These are phyloP conservation scores for Penicillium sp. DNA, from an alignment of 2,329 filamentous ascomycete species.

Conservation along the genomic window DNA sequence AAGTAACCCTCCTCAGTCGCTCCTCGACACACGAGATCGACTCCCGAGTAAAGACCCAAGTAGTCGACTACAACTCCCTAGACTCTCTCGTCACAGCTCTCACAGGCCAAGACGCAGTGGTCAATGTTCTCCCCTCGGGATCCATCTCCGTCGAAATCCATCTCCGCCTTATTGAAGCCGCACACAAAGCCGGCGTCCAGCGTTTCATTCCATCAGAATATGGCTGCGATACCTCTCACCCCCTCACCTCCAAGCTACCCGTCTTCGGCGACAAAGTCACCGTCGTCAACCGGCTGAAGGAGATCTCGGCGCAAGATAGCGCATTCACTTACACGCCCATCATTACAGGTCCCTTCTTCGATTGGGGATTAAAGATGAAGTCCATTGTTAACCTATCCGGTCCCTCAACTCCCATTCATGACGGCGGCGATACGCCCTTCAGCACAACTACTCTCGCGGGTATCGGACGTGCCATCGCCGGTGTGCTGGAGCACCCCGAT, in stretches of 20 bases:
- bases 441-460: conserved; percentile 50
- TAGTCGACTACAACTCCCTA: conserved; percentile 10
- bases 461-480: conserved; percentile 51
- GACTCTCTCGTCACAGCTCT: conserved; percentile 22
- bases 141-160: conserved; percentile 5
- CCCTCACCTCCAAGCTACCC: conserved; percentile 24
- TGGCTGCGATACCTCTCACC: conserved; percentile 32
- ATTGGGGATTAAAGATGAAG: conserved; percentile 31
- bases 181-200: conserved; percentile 29
- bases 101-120: conserved; percentile 29
- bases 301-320: conserved; percentile 15
- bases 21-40: conserved; percentile 6
- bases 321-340: conserved; percentile 34
- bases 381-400: conserved; percentile 49
- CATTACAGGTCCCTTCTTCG: conserved; percentile 35
- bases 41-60: conserved; percentile 3
- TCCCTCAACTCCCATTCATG: conserved; percentile 42
- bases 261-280: conserved; percentile 34
- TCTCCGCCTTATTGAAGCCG: conserved; percentile 30
- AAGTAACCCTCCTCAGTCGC: conserved; percentile 11
- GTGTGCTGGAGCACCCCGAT: conserved; percentile 49
- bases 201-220: conserved; percentile 39
- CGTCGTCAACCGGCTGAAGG: conserved; percentile 26
- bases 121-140: conserved; percentile 20
- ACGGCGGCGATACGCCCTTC: conserved; percentile 53